Percentiles rank a stretch among this genome's conserved stretches.
Conservation (phyloP, 805 yeast species). For the Groenewaldozyma salmanticensis region DNA sequence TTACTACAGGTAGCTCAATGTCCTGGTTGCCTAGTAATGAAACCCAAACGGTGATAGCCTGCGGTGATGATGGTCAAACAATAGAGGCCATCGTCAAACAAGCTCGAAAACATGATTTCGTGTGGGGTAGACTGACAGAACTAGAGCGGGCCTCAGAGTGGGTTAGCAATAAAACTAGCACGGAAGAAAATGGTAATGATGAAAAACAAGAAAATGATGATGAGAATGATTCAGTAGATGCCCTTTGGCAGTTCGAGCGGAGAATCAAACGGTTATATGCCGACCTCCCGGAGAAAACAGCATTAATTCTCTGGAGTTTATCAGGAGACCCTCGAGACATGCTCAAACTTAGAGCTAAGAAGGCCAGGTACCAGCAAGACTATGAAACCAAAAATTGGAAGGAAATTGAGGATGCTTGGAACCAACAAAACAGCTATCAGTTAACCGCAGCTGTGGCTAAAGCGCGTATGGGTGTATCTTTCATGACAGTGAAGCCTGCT, state of each 20-base stretch:
- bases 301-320: constrained; percentile 53
- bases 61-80: constrained; percentile 52
- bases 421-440: constrained; percentile 36
- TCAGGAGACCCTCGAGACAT: constrained; percentile 46
- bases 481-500: constrained; percentile 38
- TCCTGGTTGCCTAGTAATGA: constrained; percentile 24
- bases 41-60: constrained; percentile 33
- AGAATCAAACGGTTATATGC: constrained; percentile 42
- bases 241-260: constrained; percentile 31
- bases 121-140: constrained; percentile 49
- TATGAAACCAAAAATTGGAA: constrained; percentile 37
- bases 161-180: constrained; percentile 17
- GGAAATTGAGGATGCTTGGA: constrained; percentile 42
- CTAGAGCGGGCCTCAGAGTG: constrained; percentile 38
- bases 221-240: constrained; percentile 15
- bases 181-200: constrained; percentile 4
- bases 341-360: constrained; percentile 34
- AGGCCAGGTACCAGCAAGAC: constrained; percentile 35
- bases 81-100: constrained; percentile 33
- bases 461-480: constrained; percentile 55
- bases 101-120: constrained; percentile 36
- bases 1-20: constrained; percentile 28
- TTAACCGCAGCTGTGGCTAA: constrained; percentile 37
- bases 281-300: constrained; percentile 46
- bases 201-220: constrained; percentile 2